Evolutionary conservation across 768 basidiomycete genomes (phyloP).

Genomic region (Trametes maxima): DNA sequence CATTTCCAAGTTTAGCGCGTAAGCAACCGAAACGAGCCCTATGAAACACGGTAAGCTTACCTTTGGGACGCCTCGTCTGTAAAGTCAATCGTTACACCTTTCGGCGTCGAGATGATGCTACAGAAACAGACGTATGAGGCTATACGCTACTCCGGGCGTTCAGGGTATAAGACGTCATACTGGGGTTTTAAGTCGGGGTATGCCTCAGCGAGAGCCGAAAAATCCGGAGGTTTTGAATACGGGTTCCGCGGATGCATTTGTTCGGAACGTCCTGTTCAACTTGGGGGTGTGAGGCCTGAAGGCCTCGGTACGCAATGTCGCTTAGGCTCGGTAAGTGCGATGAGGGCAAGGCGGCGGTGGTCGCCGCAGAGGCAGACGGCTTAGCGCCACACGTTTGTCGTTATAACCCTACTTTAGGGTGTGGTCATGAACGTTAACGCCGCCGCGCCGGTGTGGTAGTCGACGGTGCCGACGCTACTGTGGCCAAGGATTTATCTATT

Average conservation of each 20-base stretch:
- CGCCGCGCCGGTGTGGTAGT: no score
- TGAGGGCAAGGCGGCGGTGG: no score
- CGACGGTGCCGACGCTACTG: no score
- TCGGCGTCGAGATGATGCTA: slow-evolving; percentile 31
- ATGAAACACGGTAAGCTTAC: no score
- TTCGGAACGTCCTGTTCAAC: background rate
- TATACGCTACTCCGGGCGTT: background rate
- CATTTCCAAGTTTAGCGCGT: background rate
- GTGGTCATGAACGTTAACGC: no score
- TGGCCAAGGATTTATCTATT: no score
- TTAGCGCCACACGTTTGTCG: no score
- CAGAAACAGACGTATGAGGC: background rate
- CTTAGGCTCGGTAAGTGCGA: no score
- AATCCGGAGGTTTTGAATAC: slow-evolving; percentile 57
- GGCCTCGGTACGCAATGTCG: no score
- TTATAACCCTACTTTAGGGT: no score
- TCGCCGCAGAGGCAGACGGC: no score
- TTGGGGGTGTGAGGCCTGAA: no score
- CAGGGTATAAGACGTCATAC: slow-evolving; percentile 40
- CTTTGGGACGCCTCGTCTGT: slow-evolving; percentile 69
- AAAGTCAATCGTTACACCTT: slow-evolving; percentile 65
- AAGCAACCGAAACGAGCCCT: background rate
- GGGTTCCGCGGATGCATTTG: slow-evolving; percentile 52
- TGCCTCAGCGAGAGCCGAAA: slow-evolving; percentile 53
- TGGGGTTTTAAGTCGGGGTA: slow-evolving; percentile 58